Evolutionary conservation across 257 asterid genomes (phyloP).

Genomic region (Plantago ovata): DNA sequence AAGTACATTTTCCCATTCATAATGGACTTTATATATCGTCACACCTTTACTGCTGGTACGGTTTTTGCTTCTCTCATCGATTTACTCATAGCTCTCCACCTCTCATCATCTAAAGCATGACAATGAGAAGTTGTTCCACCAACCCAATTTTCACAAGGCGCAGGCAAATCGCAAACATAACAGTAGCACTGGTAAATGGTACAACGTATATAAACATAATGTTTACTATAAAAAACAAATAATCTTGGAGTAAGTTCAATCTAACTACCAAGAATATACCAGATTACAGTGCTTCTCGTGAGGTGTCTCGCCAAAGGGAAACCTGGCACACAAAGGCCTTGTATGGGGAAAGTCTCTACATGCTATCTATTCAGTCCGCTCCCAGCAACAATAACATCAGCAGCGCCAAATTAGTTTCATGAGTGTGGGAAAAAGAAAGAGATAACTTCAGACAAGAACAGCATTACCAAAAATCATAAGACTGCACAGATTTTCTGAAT

Average conservation of each 20-base stretch:
- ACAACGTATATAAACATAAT: neutral
- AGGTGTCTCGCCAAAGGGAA: neutral
- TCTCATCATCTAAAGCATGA: neutral
- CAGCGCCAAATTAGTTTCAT: too few species aligned
- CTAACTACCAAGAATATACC: neutral
- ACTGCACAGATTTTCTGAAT: too few species aligned
- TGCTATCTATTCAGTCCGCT: neutral
- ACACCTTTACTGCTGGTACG: neutral
- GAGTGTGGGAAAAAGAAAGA: too few species aligned
- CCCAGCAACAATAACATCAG: neutral
- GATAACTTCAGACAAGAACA: too few species aligned
- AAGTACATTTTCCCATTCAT: too few species aligned
- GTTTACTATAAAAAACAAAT: neutral
- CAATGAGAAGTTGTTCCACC: neutral
- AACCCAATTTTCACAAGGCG: neutral
- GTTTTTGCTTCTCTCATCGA: neutral
- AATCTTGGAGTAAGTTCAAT: neutral
- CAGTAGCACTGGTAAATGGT: conserved; percentile 10
- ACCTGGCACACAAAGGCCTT: neutral
- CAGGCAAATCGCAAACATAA: conserved; percentile 6
- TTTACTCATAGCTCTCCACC: neutral
- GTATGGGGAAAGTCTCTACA: conserved; percentile 9
- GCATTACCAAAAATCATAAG: too few species aligned
- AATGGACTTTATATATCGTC: neutral
- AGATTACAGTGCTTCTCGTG: neutral